These are phyloP conservation scores for Hanseniaspora uvarum DNA, from an alignment of 1,139 yeast species.

Conservation along the genomic window DNA sequence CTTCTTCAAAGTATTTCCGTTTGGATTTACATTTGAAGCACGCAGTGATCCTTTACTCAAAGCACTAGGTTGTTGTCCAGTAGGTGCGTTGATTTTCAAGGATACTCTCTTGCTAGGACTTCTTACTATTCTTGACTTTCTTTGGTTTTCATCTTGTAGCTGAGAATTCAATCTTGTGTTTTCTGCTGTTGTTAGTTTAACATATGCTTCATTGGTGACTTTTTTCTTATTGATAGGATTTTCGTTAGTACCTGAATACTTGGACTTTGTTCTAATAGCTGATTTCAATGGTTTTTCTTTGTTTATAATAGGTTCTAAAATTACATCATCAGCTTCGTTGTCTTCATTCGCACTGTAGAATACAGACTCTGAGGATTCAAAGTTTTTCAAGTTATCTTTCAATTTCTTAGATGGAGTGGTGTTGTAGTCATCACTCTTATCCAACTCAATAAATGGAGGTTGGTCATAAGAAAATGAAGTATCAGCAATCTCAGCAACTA, in stretches of 20 bases:
- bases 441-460: constrained; percentile 5
- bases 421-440: not conserved
- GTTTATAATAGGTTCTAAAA: not conserved
- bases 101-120: constrained; percentile 17
- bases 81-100: not conserved
- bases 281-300: constrained; percentile 10
- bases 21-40: not conserved
- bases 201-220: constrained; percentile 48
- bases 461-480: not conserved
- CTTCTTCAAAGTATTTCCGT: not conserved
- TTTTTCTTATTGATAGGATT: constrained; percentile 18
- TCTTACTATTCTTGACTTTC: constrained; percentile 16
- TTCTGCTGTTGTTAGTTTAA: constrained; percentile 64
- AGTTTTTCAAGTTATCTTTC: not conserved
- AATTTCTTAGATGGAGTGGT: not conserved
- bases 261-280: constrained; percentile 24
- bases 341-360: constrained; percentile 1
- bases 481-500: not conserved
- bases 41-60: constrained; percentile 1
- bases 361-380: constrained; percentile 5
- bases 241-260: constrained; percentile 19
- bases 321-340: not conserved
- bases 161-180: constrained; percentile 64
- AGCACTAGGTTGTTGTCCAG: not conserved
- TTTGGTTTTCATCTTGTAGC: constrained; percentile 34